phyloP scores from a whole-genome alignment of 2,329 filamentous ascomycete genomes.

The Sporothrix dimorphospora region DNA sequence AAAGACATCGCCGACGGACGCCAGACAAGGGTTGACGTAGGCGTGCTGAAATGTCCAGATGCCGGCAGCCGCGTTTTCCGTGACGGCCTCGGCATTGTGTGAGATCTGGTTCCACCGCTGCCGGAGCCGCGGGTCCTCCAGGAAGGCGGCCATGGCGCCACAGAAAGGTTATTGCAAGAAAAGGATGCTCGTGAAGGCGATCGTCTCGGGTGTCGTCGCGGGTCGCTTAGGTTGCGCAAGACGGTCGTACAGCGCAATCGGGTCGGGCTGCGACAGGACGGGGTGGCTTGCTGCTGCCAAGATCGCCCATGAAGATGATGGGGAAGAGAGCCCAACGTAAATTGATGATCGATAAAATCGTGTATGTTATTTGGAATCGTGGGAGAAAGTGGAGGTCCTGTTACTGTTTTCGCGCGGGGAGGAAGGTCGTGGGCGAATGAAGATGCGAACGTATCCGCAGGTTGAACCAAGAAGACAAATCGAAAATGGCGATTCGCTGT shows the following conservation, averaged over 20 bases:
- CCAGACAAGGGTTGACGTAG: slow-evolving; percentile 82
- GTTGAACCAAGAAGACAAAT: background rate
- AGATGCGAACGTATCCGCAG: background rate
- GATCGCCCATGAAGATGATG: slow-evolving; percentile 22
- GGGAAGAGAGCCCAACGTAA: background rate
- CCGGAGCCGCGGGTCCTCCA: slow-evolving; percentile 84
- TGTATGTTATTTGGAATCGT: background rate
- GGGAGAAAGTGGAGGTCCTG: background rate
- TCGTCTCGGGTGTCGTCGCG: background rate
- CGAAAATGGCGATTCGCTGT: background rate
- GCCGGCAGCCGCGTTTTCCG: slow-evolving; percentile 86
- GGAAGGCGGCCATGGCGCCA: slow-evolving; percentile 55
- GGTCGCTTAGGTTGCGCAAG: background rate
- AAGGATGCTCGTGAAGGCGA: background rate
- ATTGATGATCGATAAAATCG: background rate
- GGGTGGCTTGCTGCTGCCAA: background rate
- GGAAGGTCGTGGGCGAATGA: background rate
- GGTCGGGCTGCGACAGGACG: slow-evolving; percentile 21
- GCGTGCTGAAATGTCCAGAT: slow-evolving; percentile 87
- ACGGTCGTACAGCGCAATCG: slow-evolving; percentile 1
- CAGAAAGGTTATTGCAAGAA: background rate
- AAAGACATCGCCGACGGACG: slow-evolving; percentile 66
- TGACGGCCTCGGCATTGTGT: slow-evolving; percentile 84
- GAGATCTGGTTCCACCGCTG: slow-evolving; percentile 88
- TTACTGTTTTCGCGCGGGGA: background rate